These are phyloP conservation scores for Candida smagusa DNA, from an alignment of 1,139 yeast species.

Conservation along the genomic window DNA sequence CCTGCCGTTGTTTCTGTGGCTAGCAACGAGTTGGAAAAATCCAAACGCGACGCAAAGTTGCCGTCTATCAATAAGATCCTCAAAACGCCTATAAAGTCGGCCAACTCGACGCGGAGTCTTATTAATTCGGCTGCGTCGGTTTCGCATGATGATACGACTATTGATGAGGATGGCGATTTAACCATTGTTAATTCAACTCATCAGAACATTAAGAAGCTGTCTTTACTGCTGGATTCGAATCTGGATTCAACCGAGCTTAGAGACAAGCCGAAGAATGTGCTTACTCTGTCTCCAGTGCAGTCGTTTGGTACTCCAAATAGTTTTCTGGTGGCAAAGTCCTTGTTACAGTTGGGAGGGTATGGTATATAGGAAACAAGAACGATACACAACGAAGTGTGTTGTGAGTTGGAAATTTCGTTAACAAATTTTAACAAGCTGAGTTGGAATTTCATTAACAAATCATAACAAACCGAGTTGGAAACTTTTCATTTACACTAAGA, in stretches of 20 bases:
- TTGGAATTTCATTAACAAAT: no score
- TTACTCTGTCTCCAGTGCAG: conserved; percentile 30
- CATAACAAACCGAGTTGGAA: no score
- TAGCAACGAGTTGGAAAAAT: not conserved
- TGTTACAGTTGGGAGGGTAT: conserved; percentile 40
- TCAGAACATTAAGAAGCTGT: conserved; percentile 10
- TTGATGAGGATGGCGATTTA: conserved; percentile 32
- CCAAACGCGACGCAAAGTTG: conserved; percentile 8
- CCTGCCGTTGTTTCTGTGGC: conserved; percentile 7
- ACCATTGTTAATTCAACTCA: conserved; percentile 17
- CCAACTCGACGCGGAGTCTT: conserved; percentile 20
- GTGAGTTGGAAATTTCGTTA: no score
- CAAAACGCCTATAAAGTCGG: conserved; percentile 42
- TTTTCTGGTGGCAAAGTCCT: conserved; percentile 47
- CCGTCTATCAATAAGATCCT: conserved; percentile 46
- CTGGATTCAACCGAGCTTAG: conserved; percentile 3
- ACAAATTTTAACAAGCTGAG: no score
- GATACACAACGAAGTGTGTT: no score
- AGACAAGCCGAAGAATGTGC: conserved; percentile 9
- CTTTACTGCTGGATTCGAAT: conserved; percentile 5
- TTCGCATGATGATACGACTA: conserved; percentile 32
- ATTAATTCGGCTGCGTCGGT: conserved; percentile 16
- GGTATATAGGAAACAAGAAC: conserved; percentile 2
- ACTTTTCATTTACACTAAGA: no score
- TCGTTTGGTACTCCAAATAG: conserved; percentile 49